Base-by-base conservation (phyloP, 192 early-diverging fungal genomes). In the Chytriomyces sp. region DNA sequence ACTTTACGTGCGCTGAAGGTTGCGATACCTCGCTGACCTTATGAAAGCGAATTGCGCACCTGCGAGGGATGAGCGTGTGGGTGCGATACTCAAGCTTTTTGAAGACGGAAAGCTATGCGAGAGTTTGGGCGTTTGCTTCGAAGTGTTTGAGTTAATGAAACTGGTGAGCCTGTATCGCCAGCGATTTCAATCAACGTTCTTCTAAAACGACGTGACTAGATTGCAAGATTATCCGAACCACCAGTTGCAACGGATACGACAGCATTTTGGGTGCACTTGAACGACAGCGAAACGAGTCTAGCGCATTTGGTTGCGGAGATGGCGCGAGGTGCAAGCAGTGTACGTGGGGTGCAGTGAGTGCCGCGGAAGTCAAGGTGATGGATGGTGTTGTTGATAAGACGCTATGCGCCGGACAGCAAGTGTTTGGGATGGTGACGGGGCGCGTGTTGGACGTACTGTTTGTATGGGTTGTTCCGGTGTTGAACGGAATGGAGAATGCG, bases 111-210 rank as follows among this genome's bases (percentile, higher is more conserved):
- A 91, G 8, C 75, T 90, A 68, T 84, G 80, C 17, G 78, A 83
- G 17, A 89, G 89, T 3, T 80, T 96, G 67, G 80, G 86, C 17
- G 78, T 82, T 41, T 92, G 90, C 55, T 94, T 93, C 77, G 89
- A 92, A 39, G 78, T 91, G 65, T 72, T 93, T 60, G 90, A 96
- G 72, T 54, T 87, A 38, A 88, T 88, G 86, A 86, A 86, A 61
- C 75, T 88, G 58, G 85, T 86, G 66, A 44, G 78, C 40, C 17
- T 17, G 0, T 26, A 61, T 28, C 38, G 25, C 19, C 55, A 8
- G 55, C 25, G 52, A 52, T 49, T 65, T 40, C n/a, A 19, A n/a
- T 7, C 0, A 25, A 8, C 5, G 10, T 40, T 65, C n/a, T 33
- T 65, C n/a, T 19, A 26, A 52, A 26, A 17, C 52, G 28, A 26